phyloP scores from a whole-genome alignment of 441 rosid species.

The Adansonia grandidieri region DNA sequence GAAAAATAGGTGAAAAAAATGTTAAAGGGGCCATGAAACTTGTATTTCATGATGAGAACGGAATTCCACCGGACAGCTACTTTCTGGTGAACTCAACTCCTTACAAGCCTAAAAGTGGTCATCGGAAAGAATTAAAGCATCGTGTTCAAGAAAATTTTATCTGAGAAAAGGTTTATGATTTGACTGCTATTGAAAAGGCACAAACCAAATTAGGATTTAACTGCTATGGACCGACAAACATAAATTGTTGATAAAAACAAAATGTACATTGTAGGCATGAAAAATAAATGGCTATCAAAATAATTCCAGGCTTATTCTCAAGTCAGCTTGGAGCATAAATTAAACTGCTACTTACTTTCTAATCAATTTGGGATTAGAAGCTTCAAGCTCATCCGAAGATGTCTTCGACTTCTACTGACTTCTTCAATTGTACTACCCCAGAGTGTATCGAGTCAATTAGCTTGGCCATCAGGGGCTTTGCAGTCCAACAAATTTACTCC shows the following conservation, averaged over 20 bases:
- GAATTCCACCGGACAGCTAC: background rate
- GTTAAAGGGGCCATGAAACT: background rate
- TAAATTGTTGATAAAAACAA: background rate
- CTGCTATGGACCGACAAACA: background rate
- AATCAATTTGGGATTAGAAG: background rate
- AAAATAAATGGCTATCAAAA: background rate
- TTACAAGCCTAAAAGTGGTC: too few species aligned
- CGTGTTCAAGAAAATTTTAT: too few species aligned
- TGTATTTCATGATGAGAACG: background rate
- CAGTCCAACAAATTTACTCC: background rate
- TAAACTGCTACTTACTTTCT: slow-evolving; percentile 8
- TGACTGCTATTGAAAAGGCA: background rate
- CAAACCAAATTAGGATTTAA: background rate
- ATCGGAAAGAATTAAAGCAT: background rate
- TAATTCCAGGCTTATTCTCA: background rate
- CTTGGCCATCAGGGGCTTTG: background rate
- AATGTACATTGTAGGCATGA: background rate
- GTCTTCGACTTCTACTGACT: background rate
- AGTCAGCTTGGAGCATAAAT: slow-evolving; percentile 1
- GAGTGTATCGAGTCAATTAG: background rate
- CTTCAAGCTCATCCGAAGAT: background rate
- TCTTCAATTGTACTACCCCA: slow-evolving; percentile 8
- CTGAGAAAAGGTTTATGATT: background rate
- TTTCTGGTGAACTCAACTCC: too few species aligned
- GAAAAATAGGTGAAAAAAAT: background rate